Evolutionary conservation across 257 asterid species (phyloP), one percentile per base, ranked within the genome.

Genomic region (Orobanche coerulescens): DNA sequence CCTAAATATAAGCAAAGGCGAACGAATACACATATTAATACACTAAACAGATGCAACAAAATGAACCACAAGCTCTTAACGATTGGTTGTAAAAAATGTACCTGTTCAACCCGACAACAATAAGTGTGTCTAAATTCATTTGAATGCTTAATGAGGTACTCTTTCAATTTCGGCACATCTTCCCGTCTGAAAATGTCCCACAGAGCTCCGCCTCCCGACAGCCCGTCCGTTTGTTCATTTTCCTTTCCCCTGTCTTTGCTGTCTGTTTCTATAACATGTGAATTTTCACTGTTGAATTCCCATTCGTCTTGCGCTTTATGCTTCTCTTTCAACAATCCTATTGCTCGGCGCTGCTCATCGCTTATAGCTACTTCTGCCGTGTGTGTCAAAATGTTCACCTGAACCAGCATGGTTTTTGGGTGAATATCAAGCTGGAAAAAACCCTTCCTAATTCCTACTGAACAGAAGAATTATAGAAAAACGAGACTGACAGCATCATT

Each of bases 161-260:
- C 88, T 12, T 70, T 75, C 76, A 92, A 42, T 54, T 84, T 82
- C n/a, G 90, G 84, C 48, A 88, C 87, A 34, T 92, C 98, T 78
- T 88, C 95, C 72, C 98, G 80, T 66, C 95, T 73, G 57, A 88
- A 92, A 58, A 92, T 92, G 70, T 92, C 96, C 96, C 98, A 92
- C 52, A 92, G 81, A 30, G 98, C 98, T 39, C 90, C 84, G 10
- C 89, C 84, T 71, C 20, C 71, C 53, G 79, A 48, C 28, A 61
- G 55, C 37, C 51, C 72, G 65, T 74, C 61, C 67, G 54, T 52
- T 49, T 47, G 37, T 25, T 70, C 14, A 2, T 59, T 5, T 37
- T 37, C 54, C 50, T 19, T 61, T 12, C 16, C 1, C 4, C 24
- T 54, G 30, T 50, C 69, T 25, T 1, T 2, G 37, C 25, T 15